Evolutionary conservation across 202 grass and related monocot genomes (phyloP).

Genomic region (Setaria viridis): DNA sequence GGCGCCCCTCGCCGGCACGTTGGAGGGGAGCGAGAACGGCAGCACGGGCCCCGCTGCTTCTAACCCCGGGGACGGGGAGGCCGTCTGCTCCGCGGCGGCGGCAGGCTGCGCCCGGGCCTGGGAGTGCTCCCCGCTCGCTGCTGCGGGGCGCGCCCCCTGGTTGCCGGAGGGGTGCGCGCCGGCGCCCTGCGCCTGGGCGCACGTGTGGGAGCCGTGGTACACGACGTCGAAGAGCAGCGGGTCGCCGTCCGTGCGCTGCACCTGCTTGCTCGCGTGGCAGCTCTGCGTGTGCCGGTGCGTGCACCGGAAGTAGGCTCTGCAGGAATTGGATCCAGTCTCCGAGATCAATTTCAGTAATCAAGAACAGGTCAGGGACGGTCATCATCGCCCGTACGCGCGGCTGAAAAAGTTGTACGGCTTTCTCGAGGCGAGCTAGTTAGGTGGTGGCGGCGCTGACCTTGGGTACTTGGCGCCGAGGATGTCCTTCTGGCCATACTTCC

Average conservation of each 20-base stretch:
- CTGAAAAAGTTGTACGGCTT: neutral
- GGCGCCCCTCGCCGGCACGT: neutral
- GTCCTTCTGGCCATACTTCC: conserved; percentile 97
- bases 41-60: neutral
- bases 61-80: neutral
- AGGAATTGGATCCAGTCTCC: neutral
- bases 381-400: neutral
- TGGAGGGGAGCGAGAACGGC: conserved; percentile 26
- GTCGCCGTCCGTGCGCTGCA: conserved; percentile 78
- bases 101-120: neutral
- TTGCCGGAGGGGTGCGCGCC: neutral
- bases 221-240: conserved; percentile 75
- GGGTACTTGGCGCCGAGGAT: conserved; percentile 93
- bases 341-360: neutral
- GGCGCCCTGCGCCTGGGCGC: conserved; percentile 40
- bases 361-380: neutral
- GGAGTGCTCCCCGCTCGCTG: neutral
- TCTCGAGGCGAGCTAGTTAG: too few species aligned
- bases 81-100: neutral
- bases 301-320: conserved; percentile 93
- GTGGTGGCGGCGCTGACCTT: conserved; percentile 53
- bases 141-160: neutral
- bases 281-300: conserved; percentile 75
- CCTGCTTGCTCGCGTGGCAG: conserved; percentile 82
- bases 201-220: conserved; percentile 75